Base-by-base conservation (phyloP, 2,329 filamentous ascomycete species). In the Cordyceps cateniannulata region DNA sequence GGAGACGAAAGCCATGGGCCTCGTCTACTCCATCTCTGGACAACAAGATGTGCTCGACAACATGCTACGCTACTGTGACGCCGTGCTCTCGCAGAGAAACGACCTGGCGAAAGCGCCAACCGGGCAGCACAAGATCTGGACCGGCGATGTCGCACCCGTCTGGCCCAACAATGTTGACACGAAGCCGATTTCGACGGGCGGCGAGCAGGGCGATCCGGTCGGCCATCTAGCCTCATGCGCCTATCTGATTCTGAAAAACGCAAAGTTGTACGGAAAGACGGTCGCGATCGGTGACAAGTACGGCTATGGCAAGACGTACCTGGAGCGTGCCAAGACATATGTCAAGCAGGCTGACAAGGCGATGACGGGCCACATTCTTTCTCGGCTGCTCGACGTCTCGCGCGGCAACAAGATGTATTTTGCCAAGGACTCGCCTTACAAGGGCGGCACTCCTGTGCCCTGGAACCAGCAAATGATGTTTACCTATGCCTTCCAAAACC, bases 381-480 rank as follows among this genome's bases (percentile, higher is more conserved):
- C 52, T 45, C 52, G 52, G 1, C 42, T 55, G 20, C 52, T 55
- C 10, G 42, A 55, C 22, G 42, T 55, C 22, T 44, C 52, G 12
- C 38, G 42, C 20, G 52, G 38, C 24, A 32, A 55, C 32, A 44
- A 47, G 44, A 55, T 55, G 52, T 55, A 55, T 38, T 55, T 55
- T 22, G 38, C 52, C 38, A 44, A 29, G 14, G 52, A 55, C 27
- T 55, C 52, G 24, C 52, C 52, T 5, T 55, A 55, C 52, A 55
- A 55, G n/a, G 52, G 52, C 3, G 52, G 52, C 8, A 44, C 38
- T 1, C 22, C 52, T 3, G 52, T 55, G 22, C 52, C 52, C 2
- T 55, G 52, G 52, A 55, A 55, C 20, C 52, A 55, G 24, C 52
- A 55, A 7, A 55, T 55, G 52, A 45, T 45, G 52, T 55, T 55